These are phyloP conservation scores for Theileria orientalis DNA, from an alignment of 169 alveolate species.

Conservation along the genomic window DNA sequence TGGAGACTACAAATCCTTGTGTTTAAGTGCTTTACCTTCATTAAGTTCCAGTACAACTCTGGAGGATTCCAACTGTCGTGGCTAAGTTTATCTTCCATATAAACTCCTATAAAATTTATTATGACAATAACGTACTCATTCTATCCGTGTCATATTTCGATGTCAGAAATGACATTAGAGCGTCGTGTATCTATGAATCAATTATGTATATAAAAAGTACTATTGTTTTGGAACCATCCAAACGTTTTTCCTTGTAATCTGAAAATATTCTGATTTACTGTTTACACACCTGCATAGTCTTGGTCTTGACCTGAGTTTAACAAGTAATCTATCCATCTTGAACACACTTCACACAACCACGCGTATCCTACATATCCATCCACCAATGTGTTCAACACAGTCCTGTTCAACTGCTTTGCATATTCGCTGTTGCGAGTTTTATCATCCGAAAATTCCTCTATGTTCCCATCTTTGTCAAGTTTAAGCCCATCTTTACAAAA, in stretches of 20 bases:
- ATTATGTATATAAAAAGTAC: not conserved
- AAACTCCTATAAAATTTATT: constrained; percentile 28
- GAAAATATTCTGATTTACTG: not conserved
- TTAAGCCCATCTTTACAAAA: constrained; percentile 34
- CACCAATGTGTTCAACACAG: constrained; percentile 68
- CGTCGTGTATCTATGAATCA: constrained; percentile 58
- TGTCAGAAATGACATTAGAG: constrained; percentile 74
- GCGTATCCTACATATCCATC: constrained; percentile 78
- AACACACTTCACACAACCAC: constrained; percentile 74
- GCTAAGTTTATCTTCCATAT: constrained; percentile 82
- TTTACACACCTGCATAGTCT: constrained; percentile 4
- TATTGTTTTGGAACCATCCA: constrained; percentile 4
- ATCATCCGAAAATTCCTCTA: not conserved
- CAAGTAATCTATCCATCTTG: constrained; percentile 63
- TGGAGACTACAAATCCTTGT: constrained; percentile 33
- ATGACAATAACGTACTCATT: constrained; percentile 43
- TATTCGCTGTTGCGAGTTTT: constrained; percentile 54
- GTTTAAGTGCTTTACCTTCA: constrained; percentile 44
- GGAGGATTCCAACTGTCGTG: constrained; percentile 86
- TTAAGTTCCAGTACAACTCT: constrained; percentile 79
- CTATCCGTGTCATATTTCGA: constrained; percentile 79
- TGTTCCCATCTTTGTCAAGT: not conserved
- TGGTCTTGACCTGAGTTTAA: constrained; percentile 2
- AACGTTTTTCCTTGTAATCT: constrained; percentile 1
- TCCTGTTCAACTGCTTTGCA: constrained; percentile 66